Evolutionary conservation across 768 basidiomycete species (phyloP).

Genomic region (Lentinula aciculospora): DNA sequence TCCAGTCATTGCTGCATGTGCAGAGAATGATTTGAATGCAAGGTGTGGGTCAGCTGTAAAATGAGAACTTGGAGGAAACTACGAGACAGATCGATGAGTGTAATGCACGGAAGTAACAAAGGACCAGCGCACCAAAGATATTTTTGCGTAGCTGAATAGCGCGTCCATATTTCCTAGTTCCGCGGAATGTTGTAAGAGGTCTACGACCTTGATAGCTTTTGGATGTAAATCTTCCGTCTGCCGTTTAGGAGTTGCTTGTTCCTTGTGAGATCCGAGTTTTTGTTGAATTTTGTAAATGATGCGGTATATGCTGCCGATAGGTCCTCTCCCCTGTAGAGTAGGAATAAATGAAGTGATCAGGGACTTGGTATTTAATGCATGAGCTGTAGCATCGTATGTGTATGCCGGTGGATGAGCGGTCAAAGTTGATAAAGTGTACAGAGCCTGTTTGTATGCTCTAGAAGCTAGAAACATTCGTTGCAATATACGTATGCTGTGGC

Average conservation of each 20-base stretch:
- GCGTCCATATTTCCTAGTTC: constrained; percentile 76
- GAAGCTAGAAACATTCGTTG: constrained; percentile 36
- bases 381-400: constrained; percentile 47
- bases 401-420: constrained; percentile 55
- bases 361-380: constrained; percentile 38
- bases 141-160: constrained; percentile 56
- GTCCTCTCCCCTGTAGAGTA: constrained; percentile 71
- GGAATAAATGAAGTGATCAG: constrained; percentile 65
- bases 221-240: constrained; percentile 62
- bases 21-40: constrained; percentile 57
- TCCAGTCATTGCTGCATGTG: constrained; percentile 65
- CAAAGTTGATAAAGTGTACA: constrained; percentile 59
- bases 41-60: constrained; percentile 55
- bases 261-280: constrained; percentile 38
- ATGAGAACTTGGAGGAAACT: constrained; percentile 74
- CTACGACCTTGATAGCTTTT: constrained; percentile 78
- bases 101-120: background rate
- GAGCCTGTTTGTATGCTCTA: constrained; percentile 72
- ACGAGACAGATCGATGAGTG: background rate
- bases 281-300: constrained; percentile 63
- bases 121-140: constrained; percentile 53
- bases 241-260: constrained; percentile 32
- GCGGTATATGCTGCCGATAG: constrained; percentile 63
- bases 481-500: background rate
- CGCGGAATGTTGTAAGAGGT: constrained; percentile 74